Evolutionary conservation across 768 basidiomycete species (phyloP).

Genomic region (Pleurotus ostreatus): DNA sequence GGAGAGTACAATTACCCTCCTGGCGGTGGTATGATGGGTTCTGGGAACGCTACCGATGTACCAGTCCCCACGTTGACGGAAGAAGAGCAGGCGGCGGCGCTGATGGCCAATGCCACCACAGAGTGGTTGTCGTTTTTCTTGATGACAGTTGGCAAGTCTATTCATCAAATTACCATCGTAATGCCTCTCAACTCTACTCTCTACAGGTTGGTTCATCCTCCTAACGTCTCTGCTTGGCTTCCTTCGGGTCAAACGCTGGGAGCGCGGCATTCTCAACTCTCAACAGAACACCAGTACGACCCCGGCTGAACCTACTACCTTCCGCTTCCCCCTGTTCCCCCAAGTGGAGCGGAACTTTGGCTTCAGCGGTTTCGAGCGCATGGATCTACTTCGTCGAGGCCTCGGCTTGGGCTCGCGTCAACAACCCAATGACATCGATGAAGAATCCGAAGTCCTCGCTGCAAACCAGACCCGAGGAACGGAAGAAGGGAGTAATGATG

Average conservation of each 20-base stretch:
- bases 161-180: neutral
- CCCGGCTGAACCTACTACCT: slow-evolving; percentile 14
- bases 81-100: slow-evolving; percentile 29
- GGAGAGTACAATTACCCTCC: slow-evolving; percentile 43
- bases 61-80: slow-evolving; percentile 18
- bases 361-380: slow-evolving; percentile 32
- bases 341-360: slow-evolving; percentile 38
- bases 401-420: slow-evolving; percentile 29
- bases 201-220: slow-evolving; percentile 47
- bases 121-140: slow-evolving; percentile 96
- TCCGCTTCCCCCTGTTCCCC: slow-evolving; percentile 22
- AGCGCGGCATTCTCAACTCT: slow-evolving; percentile 66
- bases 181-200: neutral
- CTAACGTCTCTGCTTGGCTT: slow-evolving; percentile 88
- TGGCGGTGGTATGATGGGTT: slow-evolving; percentile 29
- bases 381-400: slow-evolving; percentile 40
- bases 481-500: slow-evolving; percentile 24
- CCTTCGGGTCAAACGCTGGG: slow-evolving; percentile 90
- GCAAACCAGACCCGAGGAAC: slow-evolving; percentile 20
- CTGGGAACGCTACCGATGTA: slow-evolving; percentile 9
- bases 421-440: slow-evolving; percentile 18
- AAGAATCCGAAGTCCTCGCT: slow-evolving; percentile 22
- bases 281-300: slow-evolving; percentile 29
- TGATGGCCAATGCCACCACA: slow-evolving; percentile 66
- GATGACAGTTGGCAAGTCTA: slow-evolving; percentile 73